These are phyloP conservation scores for Barbatosphaeria neglecta DNA, from an alignment of 495 filamentous ascomycete genomes.

Conservation along the genomic window DNA sequence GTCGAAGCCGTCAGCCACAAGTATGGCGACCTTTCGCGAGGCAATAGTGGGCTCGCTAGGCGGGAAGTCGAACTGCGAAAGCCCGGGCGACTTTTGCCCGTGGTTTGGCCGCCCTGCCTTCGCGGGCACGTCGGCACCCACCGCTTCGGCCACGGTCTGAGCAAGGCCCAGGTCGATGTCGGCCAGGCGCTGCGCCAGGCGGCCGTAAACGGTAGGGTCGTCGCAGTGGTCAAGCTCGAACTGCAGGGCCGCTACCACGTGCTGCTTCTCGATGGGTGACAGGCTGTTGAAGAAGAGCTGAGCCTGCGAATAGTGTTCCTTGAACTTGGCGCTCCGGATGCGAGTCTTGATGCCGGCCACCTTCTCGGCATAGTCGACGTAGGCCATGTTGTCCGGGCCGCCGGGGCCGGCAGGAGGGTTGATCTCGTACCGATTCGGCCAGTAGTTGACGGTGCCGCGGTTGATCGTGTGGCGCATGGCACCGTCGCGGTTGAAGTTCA, in stretches of 20 bases:
- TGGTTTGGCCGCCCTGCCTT: conserved; percentile 47
- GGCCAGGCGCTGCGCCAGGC: conserved; percentile 56
- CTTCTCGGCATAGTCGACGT: conserved; percentile 55
- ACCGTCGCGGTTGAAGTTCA: conserved; percentile 73
- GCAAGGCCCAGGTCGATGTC: conserved; percentile 67
- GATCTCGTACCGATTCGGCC: conserved; percentile 67
- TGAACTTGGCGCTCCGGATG: conserved; percentile 63
- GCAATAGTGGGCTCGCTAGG: conserved; percentile 53
- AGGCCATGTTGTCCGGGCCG: conserved; percentile 48
- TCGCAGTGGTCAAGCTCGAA: conserved; percentile 91
- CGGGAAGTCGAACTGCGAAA: conserved; percentile 60
- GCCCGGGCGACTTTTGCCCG: conserved; percentile 48
- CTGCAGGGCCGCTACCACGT: conserved; percentile 56
- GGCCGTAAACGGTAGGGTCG: conserved; percentile 66
- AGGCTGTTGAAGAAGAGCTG: conserved; percentile 75
- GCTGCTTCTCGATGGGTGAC: conserved; percentile 54
- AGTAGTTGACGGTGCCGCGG: conserved; percentile 71
- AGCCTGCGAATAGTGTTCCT: conserved; percentile 64
- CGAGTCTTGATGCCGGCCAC: conserved; percentile 61
- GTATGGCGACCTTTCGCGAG: conserved; percentile 62
- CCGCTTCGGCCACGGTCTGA: conserved; percentile 53
- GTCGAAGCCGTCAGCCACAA: conserved; percentile 77
- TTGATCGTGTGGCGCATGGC: conserved; percentile 45
- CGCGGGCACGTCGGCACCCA: conserved; percentile 51
- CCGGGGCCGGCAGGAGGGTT: conserved; percentile 43